Evolutionary conservation across 345 rosid species (phyloP), one percentile per base, ranked within the genome.

Genomic region (Eucalyptus erythrocorys): DNA sequence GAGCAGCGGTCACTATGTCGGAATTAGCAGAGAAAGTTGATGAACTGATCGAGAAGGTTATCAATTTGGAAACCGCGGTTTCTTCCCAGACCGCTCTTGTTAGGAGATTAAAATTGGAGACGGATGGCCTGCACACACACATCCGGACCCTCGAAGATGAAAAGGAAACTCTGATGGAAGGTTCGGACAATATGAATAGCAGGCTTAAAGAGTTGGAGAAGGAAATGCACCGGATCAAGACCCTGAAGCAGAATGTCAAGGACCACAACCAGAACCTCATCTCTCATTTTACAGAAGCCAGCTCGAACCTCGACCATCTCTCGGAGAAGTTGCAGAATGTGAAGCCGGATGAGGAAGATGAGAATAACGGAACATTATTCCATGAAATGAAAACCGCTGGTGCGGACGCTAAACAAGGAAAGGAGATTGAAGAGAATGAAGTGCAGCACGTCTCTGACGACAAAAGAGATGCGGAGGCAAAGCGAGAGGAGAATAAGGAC

Each of bases 11-110:
- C 16, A 93, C 98, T 2, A 93, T 94, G 81, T 89, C 91, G 53
- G 91, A 94, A 87, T 89, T 96, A 86, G 98, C 93, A 1, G 98
- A 94, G 87, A 97, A 91, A 88, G 93, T 97, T 45, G 96, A 97
- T 87, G 94, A 94, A 87, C 96, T 96, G 88, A 98, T 94, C n/a
- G 94, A 95, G 9, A 96, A 92, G 89, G 96, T 97, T 53, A 94
- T 93, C 59, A 90, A 87, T 47, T 89, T 96, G 91, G 98, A 97
- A 90, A 91, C 93, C 19, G 91, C 88, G 13, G 93, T 94, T 40
- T 92, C 94, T 13, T 95, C 98, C 89, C 97, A 97, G 87, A 88
- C 87, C 76, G 94, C 98, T 76, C 85, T 92, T 90, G 94, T 97
- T 47, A 92, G 90, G 90, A 93, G 92, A 86, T 89, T 96, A 81